A percentile compares a stretch with the other conserved stretches of the same genome.
These are phyloP conservation scores for Gillenia trifoliata DNA, from an alignment of 306 rosid genomes.

Conservation along the genomic window DNA sequence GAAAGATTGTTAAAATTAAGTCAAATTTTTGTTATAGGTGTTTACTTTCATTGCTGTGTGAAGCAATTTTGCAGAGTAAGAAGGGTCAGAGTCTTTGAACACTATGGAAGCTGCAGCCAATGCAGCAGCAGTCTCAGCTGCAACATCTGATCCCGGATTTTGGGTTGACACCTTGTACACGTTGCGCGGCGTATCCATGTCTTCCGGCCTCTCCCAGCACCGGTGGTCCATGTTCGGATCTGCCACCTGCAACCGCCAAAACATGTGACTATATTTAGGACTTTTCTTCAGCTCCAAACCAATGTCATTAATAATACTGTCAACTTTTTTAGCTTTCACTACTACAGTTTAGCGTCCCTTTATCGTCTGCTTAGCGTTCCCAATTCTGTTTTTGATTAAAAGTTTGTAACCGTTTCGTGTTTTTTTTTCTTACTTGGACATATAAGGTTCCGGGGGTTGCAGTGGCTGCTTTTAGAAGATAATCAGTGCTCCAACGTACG, in stretches of 20 bases:
- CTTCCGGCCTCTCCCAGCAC: constrained; percentile 97
- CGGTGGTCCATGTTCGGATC: constrained; percentile 71
- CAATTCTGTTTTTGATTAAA: background rate
- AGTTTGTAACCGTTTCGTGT: background rate
- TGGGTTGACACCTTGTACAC: constrained; percentile 67
- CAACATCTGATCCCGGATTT: constrained; percentile 87
- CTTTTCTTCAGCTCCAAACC: background rate
- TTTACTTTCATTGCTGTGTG: constrained; percentile 61
- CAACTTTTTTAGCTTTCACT: background rate
- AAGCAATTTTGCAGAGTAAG: constrained; percentile 60
- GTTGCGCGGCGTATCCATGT: constrained; percentile 77
- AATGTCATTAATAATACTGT: background rate
- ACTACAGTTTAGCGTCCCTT: background rate
- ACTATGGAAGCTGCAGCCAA: constrained; percentile 85
- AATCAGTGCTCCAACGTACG: constrained; percentile 70
- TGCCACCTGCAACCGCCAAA: constrained; percentile 53
- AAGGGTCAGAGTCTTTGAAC: constrained; percentile 62
- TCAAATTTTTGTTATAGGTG: background rate
- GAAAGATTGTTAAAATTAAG: background rate
- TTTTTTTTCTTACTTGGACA: constrained; percentile 54
- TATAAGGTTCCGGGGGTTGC: constrained; percentile 66
- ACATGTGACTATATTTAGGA: background rate
- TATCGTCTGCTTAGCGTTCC: background rate
- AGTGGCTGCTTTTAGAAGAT: constrained; percentile 75
- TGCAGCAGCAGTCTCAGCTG: constrained; percentile 88